Evolutionary conservation across 2,329 filamentous ascomycete genomes (phyloP).

Genomic region (Mollisia scopiformis): DNA sequence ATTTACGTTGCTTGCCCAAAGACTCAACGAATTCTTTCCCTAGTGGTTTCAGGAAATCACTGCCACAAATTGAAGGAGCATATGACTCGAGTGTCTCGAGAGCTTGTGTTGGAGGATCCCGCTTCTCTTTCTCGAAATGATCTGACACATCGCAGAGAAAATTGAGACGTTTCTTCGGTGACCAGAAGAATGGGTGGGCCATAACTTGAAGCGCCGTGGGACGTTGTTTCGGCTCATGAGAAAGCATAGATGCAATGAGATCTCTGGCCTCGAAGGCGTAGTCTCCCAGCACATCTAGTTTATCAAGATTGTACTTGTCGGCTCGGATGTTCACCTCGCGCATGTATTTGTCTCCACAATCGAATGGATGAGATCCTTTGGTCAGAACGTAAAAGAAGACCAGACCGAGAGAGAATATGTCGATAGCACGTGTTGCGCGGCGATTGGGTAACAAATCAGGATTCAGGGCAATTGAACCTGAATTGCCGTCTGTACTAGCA

Average conservation of each 20-base stretch:
- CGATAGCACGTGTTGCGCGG: constrained; percentile 91
- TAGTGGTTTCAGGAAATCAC: constrained; percentile 78
- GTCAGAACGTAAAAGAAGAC: constrained; percentile 99
- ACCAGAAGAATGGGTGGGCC: constrained; percentile 97
- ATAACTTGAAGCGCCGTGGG: constrained; percentile 81
- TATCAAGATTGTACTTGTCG: constrained; percentile 73
- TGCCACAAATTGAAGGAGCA: constrained; percentile 57
- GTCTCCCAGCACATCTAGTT: constrained; percentile 76
- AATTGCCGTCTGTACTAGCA: constrained; percentile 60
- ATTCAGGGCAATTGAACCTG: constrained; percentile 58
- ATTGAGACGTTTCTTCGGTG: constrained; percentile 80
- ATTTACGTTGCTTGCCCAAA: constrained; percentile 92
- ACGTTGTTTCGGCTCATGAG: constrained; percentile 54
- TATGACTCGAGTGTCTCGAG: constrained; percentile 62
- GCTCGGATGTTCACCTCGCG: constrained; percentile 97
- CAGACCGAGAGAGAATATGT: constrained; percentile 95
- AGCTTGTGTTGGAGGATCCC: constrained; percentile 75
- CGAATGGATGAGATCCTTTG: constrained; percentile 88
- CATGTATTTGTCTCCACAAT: constrained; percentile 93
- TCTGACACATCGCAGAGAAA: constrained; percentile 98
- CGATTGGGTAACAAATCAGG: constrained; percentile 65
- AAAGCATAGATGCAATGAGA: constrained; percentile 80
- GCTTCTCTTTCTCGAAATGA: constrained; percentile 90
- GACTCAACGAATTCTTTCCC: constrained; percentile 85
- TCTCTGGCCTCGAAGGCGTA: constrained; percentile 87